These are phyloP conservation scores for Furcasterigmium sp. DNA, from an alignment of 2,329 filamentous ascomycete genomes.

Conservation along the genomic window DNA sequence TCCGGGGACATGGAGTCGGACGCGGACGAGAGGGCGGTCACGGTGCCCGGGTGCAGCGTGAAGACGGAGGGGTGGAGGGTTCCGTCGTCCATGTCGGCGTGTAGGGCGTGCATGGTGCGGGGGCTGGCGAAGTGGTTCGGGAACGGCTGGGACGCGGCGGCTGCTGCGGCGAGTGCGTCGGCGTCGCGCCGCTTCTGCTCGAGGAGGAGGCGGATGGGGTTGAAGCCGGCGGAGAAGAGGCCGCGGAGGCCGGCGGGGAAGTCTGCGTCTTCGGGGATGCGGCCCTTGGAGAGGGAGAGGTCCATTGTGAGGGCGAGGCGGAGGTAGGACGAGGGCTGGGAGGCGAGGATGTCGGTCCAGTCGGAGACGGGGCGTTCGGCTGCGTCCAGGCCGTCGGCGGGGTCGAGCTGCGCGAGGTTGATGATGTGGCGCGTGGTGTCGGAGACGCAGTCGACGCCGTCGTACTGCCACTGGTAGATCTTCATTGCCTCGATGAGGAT, in stretches of 20 bases:
- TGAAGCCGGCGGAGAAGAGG: slow-evolving; percentile 30
- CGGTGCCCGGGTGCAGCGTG: slow-evolving; percentile 7
- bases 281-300: slow-evolving; percentile 34
- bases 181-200: slow-evolving; percentile 15
- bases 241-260: slow-evolving; percentile 32
- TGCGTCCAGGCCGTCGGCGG: neutral
- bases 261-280: slow-evolving; percentile 32
- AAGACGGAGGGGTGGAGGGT: slow-evolving; percentile 8
- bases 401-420: slow-evolving; percentile 27
- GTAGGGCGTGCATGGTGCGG: neutral
- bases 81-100: slow-evolving; percentile 8
- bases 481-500: slow-evolving; percentile 41
- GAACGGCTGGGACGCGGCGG: neutral
- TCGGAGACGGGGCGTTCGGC: slow-evolving; percentile 22
- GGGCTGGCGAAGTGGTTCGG: neutral
- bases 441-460: slow-evolving; percentile 38
- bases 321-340: slow-evolving; percentile 32
- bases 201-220: slow-evolving; percentile 25
- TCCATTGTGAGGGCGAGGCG: slow-evolving; percentile 38
- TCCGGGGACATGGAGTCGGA: slow-evolving; percentile 13
- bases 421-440: slow-evolving; percentile 37
- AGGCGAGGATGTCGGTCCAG: slow-evolving; percentile 36
- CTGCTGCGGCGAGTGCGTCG: neutral
- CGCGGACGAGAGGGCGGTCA: slow-evolving; percentile 12
- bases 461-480: slow-evolving; percentile 38